These are phyloP conservation scores for Stachybotrys chlorohalonatus DNA, from an alignment of 2,329 filamentous ascomycete species.

Conservation along the genomic window DNA sequence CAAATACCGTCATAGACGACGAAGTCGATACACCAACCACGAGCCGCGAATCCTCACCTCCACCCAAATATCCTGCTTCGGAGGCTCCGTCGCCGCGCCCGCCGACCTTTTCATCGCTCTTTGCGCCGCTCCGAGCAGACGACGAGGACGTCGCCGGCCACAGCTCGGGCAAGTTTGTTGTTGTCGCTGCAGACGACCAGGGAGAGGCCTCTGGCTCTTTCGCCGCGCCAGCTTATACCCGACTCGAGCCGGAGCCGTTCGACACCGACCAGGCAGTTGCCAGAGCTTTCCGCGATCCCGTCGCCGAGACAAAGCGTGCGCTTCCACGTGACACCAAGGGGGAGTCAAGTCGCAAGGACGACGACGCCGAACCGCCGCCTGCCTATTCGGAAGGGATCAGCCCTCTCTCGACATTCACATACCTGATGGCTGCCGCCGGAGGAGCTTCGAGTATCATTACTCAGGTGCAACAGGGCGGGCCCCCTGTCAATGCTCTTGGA, in stretches of 20 bases:
- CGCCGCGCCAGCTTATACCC: constrained; percentile 48
- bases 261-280: constrained; percentile 24
- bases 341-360: constrained; percentile 63
- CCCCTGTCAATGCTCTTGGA: constrained; percentile 82
- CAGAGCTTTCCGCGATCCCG: constrained; percentile 37
- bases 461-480: constrained; percentile 90
- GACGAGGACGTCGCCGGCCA: constrained; percentile 23
- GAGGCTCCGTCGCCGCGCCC: constrained; percentile 44
- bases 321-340: constrained; percentile 76
- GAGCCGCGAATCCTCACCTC: constrained; percentile 38
- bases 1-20: constrained; percentile 11
- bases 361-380: constrained; percentile 86
- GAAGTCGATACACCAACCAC: constrained; percentile 9
- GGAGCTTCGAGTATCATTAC: constrained; percentile 98
- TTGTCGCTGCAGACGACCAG: constrained; percentile 12
- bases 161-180: constrained; percentile 20
- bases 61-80: constrained; percentile 50
- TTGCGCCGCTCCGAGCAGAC: constrained; percentile 28
- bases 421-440: constrained; percentile 96
- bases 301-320: constrained; percentile 73
- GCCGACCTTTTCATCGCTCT: constrained; percentile 54
- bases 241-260: constrained; percentile 28
- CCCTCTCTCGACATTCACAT: constrained; percentile 85
- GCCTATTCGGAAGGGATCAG: constrained; percentile 93
- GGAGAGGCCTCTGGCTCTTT: constrained; percentile 25